Evolutionary conservation across 202 grass and related monocot genomes (phyloP).

Genomic region (Dendrocalamus latiflorus): DNA sequence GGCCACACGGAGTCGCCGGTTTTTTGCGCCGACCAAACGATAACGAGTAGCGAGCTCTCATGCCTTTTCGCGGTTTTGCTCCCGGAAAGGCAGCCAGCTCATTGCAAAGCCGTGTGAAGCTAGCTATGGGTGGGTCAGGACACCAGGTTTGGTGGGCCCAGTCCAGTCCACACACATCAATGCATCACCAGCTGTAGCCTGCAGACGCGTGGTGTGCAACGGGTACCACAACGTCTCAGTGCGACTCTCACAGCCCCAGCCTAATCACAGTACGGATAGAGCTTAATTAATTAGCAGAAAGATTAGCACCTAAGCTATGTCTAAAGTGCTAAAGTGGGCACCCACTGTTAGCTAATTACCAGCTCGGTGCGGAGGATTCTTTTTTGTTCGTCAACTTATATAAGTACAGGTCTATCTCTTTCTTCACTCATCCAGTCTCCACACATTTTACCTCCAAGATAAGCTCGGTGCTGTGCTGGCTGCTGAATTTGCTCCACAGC

Average conservation of each 20-base stretch:
- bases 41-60: neutral
- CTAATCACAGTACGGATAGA: neutral
- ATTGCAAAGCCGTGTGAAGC: constrained; percentile 9
- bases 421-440: neutral
- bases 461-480: constrained; percentile 26
- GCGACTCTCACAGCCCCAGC: neutral
- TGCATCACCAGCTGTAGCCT: constrained; percentile 28
- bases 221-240: neutral
- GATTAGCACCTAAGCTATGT: constrained; percentile 25
- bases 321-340: neutral
- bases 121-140: too few species aligned
- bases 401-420: constrained; percentile 6
- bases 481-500: constrained; percentile 29
- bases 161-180: neutral
- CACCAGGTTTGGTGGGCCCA: neutral
- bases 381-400: constrained; percentile 13
- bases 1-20: constrained; percentile 24
- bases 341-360: constrained; percentile 16
- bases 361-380: constrained; percentile 9
- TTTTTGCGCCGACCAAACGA: constrained; percentile 23
- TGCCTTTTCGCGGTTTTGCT: neutral
- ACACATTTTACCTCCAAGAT: constrained; percentile 15
- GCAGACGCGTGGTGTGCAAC: constrained; percentile 24
- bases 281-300: neutral
- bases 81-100: neutral